phyloP scores from a whole-genome alignment of 805 yeast species.

The Metschnikowia anglica region DNA sequence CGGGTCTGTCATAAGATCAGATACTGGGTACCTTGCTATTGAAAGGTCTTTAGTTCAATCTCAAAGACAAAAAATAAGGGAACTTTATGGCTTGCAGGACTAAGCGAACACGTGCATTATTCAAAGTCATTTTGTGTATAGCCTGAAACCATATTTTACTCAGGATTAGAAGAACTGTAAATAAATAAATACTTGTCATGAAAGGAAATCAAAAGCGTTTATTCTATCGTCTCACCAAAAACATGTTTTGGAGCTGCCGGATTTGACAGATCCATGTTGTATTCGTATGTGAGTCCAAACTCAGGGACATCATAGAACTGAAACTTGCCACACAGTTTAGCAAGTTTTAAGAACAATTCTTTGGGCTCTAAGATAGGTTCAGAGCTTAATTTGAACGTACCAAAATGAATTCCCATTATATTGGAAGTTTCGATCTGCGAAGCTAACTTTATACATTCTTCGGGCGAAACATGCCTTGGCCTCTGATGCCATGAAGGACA shows the following conservation, averaged over 20 bases:
- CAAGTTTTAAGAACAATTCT: conserved; percentile 48
- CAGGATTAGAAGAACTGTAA: conserved; percentile 4
- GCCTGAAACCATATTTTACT: not conserved
- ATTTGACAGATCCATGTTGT: conserved; percentile 32
- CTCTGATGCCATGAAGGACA: conserved; percentile 93
- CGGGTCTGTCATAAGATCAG: conserved; percentile 89
- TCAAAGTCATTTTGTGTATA: conserved; percentile 5
- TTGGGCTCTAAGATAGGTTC: conserved; percentile 89
- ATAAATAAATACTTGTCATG: conserved; percentile 1
- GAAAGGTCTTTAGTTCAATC: conserved; percentile 20
- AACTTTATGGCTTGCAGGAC: conserved; percentile 20
- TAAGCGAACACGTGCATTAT: not conserved
- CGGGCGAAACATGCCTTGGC: conserved; percentile 84
- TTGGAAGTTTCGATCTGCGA: conserved; percentile 56
- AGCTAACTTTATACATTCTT: conserved; percentile 70
- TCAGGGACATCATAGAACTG: conserved; percentile 61
- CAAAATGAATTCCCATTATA: conserved; percentile 93
- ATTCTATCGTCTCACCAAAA: not conserved
- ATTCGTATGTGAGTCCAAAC: conserved; percentile 69
- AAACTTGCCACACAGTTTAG: conserved; percentile 37
- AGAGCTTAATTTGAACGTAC: conserved; percentile 85
- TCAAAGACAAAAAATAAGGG: conserved; percentile 20
- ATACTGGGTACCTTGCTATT: conserved; percentile 35
- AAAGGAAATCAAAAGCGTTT: not conserved
- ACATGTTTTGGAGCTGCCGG: conserved; percentile 4